phyloP scores from a whole-genome alignment of 768 basidiomycete species.

The Exidia glandulosa region DNA sequence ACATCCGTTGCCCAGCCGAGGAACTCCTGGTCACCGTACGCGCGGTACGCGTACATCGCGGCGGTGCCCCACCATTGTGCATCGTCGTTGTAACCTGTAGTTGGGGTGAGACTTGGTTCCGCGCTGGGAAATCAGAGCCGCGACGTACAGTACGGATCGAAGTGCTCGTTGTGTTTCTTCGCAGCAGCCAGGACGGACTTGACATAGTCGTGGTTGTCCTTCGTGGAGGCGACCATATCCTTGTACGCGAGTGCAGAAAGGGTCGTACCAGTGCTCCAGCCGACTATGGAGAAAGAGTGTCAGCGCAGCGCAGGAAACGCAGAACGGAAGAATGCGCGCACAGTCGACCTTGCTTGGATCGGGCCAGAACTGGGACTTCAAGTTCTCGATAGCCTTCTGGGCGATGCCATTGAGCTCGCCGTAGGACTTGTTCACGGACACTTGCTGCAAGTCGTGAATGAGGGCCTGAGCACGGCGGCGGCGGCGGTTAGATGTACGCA shows the following conservation, averaged over 20 bases:
- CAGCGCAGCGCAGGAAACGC: no score
- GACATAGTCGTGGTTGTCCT: background rate
- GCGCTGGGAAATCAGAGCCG: background rate
- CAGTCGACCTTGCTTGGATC: background rate
- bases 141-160: background rate
- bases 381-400: background rate
- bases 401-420: background rate
- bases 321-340: no score
- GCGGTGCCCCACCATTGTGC: slow-evolving; percentile 40
- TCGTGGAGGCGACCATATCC: background rate
- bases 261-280: no score
- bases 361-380: background rate
- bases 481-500: background rate
- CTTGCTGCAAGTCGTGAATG: background rate
- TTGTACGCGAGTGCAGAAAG: no score
- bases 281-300: no score
- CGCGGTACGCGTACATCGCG: slow-evolving; percentile 36
- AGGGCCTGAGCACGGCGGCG: background rate
- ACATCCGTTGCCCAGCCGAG: slow-evolving; percentile 32
- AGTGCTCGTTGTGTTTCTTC: background rate
- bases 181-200: background rate
- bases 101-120: no score
- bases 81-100: no score
- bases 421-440: background rate
- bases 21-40: slow-evolving; percentile 32